Conservation (phyloP, 1,284 basidiomycete genomes). For the Fomitopsis schrenkii region DNA sequence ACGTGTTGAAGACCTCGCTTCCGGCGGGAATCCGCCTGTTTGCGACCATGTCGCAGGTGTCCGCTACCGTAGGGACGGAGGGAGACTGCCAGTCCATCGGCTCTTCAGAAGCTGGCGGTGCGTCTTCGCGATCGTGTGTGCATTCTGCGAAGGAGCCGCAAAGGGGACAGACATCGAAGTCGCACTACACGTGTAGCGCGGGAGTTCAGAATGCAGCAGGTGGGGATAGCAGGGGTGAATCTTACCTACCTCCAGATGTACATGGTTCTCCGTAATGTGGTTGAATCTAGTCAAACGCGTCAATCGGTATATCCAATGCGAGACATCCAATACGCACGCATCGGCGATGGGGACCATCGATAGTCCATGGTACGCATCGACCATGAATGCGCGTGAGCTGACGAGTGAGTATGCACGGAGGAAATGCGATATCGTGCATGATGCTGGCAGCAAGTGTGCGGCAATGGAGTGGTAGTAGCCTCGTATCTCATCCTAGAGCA, state of each 20-base stretch:
- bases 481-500: conserved; percentile 39
- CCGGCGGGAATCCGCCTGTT: conserved; percentile 46
- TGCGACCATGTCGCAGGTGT: conserved; percentile 64
- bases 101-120: background rate
- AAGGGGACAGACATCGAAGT: conserved; percentile 77
- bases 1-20: conserved; percentile 82
- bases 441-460: conserved; percentile 29
- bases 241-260: conserved; percentile 66
- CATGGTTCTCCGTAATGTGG: conserved; percentile 69
- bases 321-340: conserved; percentile 49
- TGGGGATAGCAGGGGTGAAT: too few relatives aligned
- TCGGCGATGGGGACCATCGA: conserved; percentile 91
- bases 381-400: conserved; percentile 82
- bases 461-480: conserved; percentile 43
- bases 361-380: conserved; percentile 82
- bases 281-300: conserved; percentile 62
- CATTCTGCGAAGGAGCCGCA: conserved; percentile 80
- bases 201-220: background rate
- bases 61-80: conserved; percentile 1
- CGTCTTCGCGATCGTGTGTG: conserved; percentile 54
- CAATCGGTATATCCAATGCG: background rate
- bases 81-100: background rate
- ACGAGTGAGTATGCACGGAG: conserved; percentile 76
- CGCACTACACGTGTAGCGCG: conserved; percentile 45
- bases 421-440: conserved; percentile 34